These are phyloP conservation scores for Gynostemma pentaphyllum DNA, from an alignment of 306 rosid species.

Conservation along the genomic window DNA sequence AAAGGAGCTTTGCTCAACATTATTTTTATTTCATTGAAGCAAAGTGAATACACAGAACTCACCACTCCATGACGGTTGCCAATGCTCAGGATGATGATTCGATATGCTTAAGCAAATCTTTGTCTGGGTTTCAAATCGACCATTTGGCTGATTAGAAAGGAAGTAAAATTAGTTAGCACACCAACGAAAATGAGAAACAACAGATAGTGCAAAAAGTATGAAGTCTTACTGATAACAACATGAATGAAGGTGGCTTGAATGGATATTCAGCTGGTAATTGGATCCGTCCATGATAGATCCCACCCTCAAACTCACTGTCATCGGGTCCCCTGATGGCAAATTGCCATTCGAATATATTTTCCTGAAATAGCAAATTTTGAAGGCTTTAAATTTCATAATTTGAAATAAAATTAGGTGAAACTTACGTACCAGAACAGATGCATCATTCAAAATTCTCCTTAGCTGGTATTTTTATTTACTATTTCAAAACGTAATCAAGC, in stretches of 20 bases:
- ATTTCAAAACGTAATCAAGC: neutral
- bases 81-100: conserved; percentile 96
- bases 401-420: neutral
- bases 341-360: conserved; percentile 94
- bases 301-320: conserved; percentile 79
- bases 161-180: conserved; percentile 18
- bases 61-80: conserved; percentile 99
- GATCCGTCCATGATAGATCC: conserved; percentile 78
- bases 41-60: conserved; percentile 8
- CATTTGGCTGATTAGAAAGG: conserved; percentile 56
- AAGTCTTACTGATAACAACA: conserved; percentile 76
- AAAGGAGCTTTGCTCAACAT: too few relatives aligned
- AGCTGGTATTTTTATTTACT: neutral
- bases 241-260: conserved; percentile 83
- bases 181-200: too few relatives aligned
- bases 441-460: neutral
- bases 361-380: conserved; percentile 32
- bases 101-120: conserved; percentile 98
- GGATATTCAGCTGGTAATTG: conserved; percentile 85
- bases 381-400: neutral
- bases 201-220: too few relatives aligned
- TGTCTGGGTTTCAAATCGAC: conserved; percentile 91
- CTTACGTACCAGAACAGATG: neutral
- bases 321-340: conserved; percentile 70
- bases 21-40: too few relatives aligned